These are phyloP conservation scores for Aureobasidium subglaciale DNA, from an alignment of 2,329 filamentous ascomycete species.

Conservation along the genomic window DNA sequence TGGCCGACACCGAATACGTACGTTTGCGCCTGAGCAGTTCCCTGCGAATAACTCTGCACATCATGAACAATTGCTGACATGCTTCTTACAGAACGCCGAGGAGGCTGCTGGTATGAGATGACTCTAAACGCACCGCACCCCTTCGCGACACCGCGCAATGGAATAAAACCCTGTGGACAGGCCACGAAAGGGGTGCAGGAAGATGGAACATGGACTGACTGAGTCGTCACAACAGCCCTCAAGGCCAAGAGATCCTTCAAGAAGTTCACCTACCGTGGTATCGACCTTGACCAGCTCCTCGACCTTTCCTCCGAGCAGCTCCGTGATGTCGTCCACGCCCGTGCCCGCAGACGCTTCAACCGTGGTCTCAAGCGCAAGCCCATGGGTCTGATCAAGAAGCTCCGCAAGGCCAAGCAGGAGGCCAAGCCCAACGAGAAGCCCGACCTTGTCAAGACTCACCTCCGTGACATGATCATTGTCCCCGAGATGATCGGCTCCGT, in stretches of 20 bases:
- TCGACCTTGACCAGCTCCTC: conserved; percentile 99
- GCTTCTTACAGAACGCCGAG: conserved; percentile 70
- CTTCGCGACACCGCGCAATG: conserved; percentile 23
- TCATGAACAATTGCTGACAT: conserved; percentile 25
- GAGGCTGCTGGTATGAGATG: conserved; percentile 69
- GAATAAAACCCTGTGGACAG: conserved; percentile 36
- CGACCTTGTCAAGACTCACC: conserved; percentile 97
- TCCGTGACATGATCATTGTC: conserved; percentile 99
- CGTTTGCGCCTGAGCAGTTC: conserved; percentile 39
- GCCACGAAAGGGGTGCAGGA: conserved; percentile 35
- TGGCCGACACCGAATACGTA: conserved; percentile 88
- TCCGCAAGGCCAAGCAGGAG: conserved; percentile 98
- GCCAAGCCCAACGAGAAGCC: conserved; percentile 99
- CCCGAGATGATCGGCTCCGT: conserved; percentile 99
- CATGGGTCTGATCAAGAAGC: conserved; percentile 99
- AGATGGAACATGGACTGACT: conserved; percentile 31
- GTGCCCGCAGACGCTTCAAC: conserved; percentile 98
- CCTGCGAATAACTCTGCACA: conserved; percentile 19
- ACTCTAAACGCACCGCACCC: conserved; percentile 17
- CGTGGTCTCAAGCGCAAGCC: conserved; percentile 99
- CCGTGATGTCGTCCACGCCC: conserved; percentile 98
- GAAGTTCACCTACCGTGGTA: conserved; percentile 99
- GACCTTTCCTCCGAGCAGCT: conserved; percentile 98
- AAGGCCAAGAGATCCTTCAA: conserved; percentile 99
- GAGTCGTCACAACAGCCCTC: conserved; percentile 57